Evolutionary conservation across 1,284 basidiomycete genomes (phyloP), one percentile per base, ranked within the genome.

Genomic region (Cryptococcus amylolentus): DNA sequence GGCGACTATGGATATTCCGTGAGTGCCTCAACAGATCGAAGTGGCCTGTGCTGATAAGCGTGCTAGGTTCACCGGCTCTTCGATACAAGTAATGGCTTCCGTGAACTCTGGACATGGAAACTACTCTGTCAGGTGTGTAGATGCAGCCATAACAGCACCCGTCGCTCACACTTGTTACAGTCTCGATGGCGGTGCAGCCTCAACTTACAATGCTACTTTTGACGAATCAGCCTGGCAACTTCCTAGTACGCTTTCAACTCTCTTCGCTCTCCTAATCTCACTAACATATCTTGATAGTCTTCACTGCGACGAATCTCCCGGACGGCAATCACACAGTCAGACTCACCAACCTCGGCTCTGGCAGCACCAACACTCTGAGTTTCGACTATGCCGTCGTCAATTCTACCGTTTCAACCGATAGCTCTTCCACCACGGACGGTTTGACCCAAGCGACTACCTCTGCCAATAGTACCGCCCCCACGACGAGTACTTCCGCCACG

Each of bases 371-470:
- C 5, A 8, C 5, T 35, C 31, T 61, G 18, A 55, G 57, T 23
- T 48, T 64, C 31, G 59, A 64, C 49, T 59, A 54, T n/a, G 54
- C 54, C 28, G 42, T 64, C 20, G 54, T 61, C 55, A 64, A 64
- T 27, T 61, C 59, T 0, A 54, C 62, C 18, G 18, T 54, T 16
- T 26, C 43, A 8, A 49, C 54, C 31, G 52, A 54, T 27, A 53
- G 51, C n/a, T 40, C 51, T 4, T 27, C 40, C 41, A 42, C 49
- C 43, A 48, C 49, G 5, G 28, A 41, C 7, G 44, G 42, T 16
- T 13, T 28, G 3, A 39, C 14, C 12, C n/a, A 38, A 7, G 46
- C 38, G 26, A 35, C 41, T 0, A 51, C 52, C 1, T 42, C 31
- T 6, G 31, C 40, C 31, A 51, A 37, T 26, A 58, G 47, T 39